Base-by-base conservation (phyloP, 2,329 filamentous ascomycete genomes). In the Colletotrichum abscissum region DNA sequence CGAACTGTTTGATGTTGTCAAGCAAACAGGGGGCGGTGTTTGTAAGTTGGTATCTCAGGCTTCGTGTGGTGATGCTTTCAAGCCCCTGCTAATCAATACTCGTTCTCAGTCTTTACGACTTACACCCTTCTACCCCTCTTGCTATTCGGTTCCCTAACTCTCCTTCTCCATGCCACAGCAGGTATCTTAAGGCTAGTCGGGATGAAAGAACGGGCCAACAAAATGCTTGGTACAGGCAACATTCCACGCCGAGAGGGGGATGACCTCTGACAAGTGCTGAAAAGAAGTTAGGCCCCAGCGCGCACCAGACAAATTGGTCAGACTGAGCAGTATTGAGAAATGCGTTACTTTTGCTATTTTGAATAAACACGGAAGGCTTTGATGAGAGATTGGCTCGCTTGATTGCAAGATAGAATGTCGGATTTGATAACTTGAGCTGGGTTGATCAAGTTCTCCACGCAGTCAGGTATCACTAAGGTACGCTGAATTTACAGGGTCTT, bases 1-100 rank as follows among this genome's bases (percentile, higher is more conserved):
- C 0, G 86, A 87, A 75, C 76, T 87, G n/a, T 87, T 77, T 65
- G 74, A 78, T 16, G 80, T 86, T 0, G 82, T 83, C 1, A 81
- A 78, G 73, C 78, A 80, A 28, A 82, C 81, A 0, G 83, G 83
- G 0, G 84, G 84, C 0, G 59, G 73, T 5, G 76, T 84, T 16
- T 84, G 83, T 84, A 72, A 82, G 82, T 82, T 19, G 7, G 19
- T 26, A 5, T 19, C 22, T 9, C 5, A n/a, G 22, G n/a, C 22
- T 19, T 4, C 30, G 30, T 6, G 11, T 11, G 30, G 24, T 6
- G 0, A 11, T 30, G 19, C 16, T 19, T 19, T 26, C 4, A 35
- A 54, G 8, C 1, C 38, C 19, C 8, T n/a, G 64, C 77, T 80
- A 9, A 81, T 67, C 19, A 8, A 81, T 67, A n/a, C 2, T 4